A percentile compares a stretch with the other conserved stretches of the same genome.
phyloP scores from a whole-genome alignment of 164 flowering plant genomes.

The Liriodendron chinense region DNA sequence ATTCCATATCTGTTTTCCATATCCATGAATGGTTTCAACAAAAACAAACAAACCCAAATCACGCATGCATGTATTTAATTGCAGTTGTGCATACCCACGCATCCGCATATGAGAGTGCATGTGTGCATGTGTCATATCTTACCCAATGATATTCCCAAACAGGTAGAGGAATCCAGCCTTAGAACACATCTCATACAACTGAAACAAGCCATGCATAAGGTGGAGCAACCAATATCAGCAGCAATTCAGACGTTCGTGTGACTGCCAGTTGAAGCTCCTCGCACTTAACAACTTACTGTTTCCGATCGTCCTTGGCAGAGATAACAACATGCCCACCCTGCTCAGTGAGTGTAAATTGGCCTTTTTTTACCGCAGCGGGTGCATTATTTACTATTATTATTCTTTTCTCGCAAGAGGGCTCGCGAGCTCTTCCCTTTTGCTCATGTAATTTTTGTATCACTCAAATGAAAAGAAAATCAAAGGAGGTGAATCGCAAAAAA shows the following conservation, averaged over 20 bases:
- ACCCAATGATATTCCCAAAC: constrained; percentile 13
- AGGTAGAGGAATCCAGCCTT: constrained; percentile 76
- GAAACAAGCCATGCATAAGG: constrained; percentile 29
- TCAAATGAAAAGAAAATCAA: constrained; percentile 29
- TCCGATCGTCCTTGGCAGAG: constrained; percentile 7
- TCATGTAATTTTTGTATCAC: constrained; percentile 33
- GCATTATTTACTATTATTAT: not conserved
- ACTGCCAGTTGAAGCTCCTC: not conserved
- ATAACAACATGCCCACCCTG: constrained; percentile 11
- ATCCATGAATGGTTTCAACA: no score
- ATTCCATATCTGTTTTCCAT: no score
- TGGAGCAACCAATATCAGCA: constrained; percentile 17
- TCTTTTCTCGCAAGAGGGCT: constrained; percentile 11
- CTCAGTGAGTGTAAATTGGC: constrained; percentile 39
- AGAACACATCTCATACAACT: constrained; percentile 68
- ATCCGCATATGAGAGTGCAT: not conserved
- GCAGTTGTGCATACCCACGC: not conserved
- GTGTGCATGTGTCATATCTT: not conserved
- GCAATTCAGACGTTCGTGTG: constrained; percentile 22
- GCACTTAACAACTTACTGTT: constrained; percentile 2
- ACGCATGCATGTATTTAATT: not conserved
- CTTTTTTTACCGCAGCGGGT: not conserved
- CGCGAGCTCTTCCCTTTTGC: constrained; percentile 19
- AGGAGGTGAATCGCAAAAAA: constrained; percentile 16
- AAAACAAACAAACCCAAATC: not conserved